Evolutionary conservation across 768 basidiomycete genomes (phyloP), one percentile per base, ranked within the genome.

Genomic region (Xerocomellus amylosporus): DNA sequence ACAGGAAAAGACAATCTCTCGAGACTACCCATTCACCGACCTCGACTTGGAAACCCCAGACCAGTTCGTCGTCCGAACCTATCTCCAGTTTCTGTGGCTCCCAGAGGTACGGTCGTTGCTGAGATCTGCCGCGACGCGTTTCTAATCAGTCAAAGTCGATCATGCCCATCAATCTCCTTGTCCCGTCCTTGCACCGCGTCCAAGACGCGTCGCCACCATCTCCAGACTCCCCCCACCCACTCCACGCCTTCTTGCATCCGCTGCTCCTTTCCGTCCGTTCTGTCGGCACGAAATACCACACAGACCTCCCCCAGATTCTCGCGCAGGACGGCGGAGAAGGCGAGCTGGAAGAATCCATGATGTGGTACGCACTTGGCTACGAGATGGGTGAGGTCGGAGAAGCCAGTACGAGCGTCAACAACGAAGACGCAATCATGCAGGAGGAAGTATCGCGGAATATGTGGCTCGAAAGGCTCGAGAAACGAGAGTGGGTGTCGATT

Each of bases 1-100:
- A 0, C 87, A 88, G 56, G 86, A 87, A 62, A 82, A 82, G 56
- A 60, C 76, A 7, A 68, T 88, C 28, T 73, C 76, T 3, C 72
- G 72, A 38, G 85, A 86, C 20, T 85, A 76, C 59, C 86, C 84
- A 3, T 81, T 87, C 49, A 49, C 62, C 41, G 74, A 77, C 20
- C 41, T 75, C 33, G 57, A 69, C 42, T 58, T 73, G 39, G 81
- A 84, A 60, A 73, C 76, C 0, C 73, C 78, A 17, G 84, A 82
- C 17, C 79, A 85, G 57, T 84, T 78, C 62, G 77, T 85, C 22
- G 75, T 74, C 3, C 75, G 84, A n/a, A 83, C 76, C 4, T 90
- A 90, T 67, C 78, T 87, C 42, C 87, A 89, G 61, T 88, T 85
- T 59, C 76, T 90, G 8, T 90, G 88, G 87, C 77, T 90, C 40